Conservation (phyloP, 164 flowering plant genomes). For the Cinnamomum chago region DNA sequence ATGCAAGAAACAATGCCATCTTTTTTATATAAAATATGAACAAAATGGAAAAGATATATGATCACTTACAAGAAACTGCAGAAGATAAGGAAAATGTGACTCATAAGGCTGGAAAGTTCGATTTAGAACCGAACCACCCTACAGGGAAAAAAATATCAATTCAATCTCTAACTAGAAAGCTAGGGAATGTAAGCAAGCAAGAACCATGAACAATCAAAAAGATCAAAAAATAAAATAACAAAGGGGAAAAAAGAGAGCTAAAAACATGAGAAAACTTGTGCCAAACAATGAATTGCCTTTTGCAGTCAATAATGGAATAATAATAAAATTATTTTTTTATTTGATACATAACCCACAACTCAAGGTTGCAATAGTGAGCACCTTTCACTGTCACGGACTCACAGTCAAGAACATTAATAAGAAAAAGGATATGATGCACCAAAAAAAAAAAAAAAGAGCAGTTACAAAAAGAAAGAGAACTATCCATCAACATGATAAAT, state of each 20-base stretch:
- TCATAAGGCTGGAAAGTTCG: constrained; percentile 86
- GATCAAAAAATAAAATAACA: background rate
- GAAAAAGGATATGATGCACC: background rate
- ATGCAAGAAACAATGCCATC: background rate
- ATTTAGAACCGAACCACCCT: constrained; percentile 81
- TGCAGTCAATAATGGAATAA: background rate
- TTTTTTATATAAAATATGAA: no score
- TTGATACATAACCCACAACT: background rate
- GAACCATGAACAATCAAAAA: background rate
- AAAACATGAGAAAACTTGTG: background rate
- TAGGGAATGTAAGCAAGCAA: constrained; percentile 1
- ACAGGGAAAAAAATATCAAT: constrained; percentile 24
- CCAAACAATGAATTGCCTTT: background rate
- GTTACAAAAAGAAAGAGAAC: background rate
- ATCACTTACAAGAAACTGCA: constrained; percentile 75
- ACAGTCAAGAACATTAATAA: background rate
- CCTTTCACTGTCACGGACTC: no score
- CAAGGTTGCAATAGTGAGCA: no score
- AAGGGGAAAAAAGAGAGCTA: background rate
- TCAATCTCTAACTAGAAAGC: constrained; percentile 5
- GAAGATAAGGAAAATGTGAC: constrained; percentile 91
- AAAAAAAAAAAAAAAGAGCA: no score
- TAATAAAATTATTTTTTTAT: no score
- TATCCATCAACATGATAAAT: background rate
- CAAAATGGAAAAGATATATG: background rate